Base-by-base conservation (phyloP, 306 rosid species). In the Vicia faba region DNA sequence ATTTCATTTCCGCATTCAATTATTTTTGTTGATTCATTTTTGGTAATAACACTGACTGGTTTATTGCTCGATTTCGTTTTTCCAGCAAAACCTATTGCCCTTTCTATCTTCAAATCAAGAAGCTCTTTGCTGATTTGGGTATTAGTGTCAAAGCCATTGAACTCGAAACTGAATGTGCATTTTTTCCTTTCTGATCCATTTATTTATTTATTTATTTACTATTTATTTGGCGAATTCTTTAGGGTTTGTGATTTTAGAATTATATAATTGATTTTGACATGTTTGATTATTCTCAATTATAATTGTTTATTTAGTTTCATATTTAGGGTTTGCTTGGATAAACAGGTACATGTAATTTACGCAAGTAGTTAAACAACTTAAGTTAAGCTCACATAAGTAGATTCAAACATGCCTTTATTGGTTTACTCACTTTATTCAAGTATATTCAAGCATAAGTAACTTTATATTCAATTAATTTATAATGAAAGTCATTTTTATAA, bases 51-150 rank as follows among this genome's bases (percentile, higher is more conserved):
- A 43, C 25, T 63, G 8, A 1, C 6, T 13, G n/a, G 5, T 19
- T 8, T 26, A 6, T 56, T 2, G n/a, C 3, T n/a, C 31, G 18
- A 2, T 56, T 29, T 1, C 9, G 2, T 33, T 72, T 61, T 68
- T 64, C 60, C 84, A 89, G 96, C 84, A 87, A 87, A 86, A n/a
- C 82, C 54, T 77, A 33, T 65, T 89, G 96, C 64, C 86, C 96
- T 0, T 89, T 11, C 80, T 89, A 95, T 68, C 76, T 46, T 11
- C 16, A 43, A 39, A 86, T 87, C 75, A 89, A 89, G 85, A 16
- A 84, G 61, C 85, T 89, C 8, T 68, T 89, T 40, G 12, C 72
- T 20, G 38, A 53, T 9, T 60, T 89, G 60, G 89, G 86, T 35
- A 85, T 66, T 43, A 74, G 51, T 61, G 82, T 28, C 72, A 83